These are phyloP conservation scores for Bipolaris victoriae DNA, from an alignment of 2,329 filamentous ascomycete species.

Conservation along the genomic window DNA sequence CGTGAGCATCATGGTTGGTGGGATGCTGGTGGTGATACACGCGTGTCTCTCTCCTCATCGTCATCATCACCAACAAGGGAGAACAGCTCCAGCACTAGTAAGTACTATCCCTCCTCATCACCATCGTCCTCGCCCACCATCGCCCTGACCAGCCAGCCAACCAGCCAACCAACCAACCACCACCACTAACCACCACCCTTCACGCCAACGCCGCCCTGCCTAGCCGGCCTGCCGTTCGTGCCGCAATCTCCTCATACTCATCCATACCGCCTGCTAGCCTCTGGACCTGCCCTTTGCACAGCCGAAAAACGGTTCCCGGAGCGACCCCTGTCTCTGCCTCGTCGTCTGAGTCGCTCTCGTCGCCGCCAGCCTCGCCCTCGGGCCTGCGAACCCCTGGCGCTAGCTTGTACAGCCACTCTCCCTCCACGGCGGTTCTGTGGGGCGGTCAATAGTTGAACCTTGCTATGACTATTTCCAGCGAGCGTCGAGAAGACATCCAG, in stretches of 20 bases:
- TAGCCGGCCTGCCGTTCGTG: constrained; percentile 33
- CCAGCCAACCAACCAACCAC: neutral
- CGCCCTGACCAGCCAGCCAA: neutral
- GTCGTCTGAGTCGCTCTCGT: constrained; percentile 54
- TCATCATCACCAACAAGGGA: neutral
- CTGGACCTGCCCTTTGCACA: constrained; percentile 44
- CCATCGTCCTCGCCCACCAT: neutral
- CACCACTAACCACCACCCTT: no score
- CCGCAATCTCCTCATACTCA: constrained; percentile 48
- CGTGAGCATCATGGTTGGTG: neutral
- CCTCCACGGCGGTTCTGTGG: constrained; percentile 70
- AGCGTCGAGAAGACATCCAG: neutral
- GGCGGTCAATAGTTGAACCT: constrained; percentile 15
- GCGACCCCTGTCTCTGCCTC: constrained; percentile 55
- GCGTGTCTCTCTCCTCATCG: neutral
- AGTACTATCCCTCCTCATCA: no score
- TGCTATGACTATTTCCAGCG: neutral
- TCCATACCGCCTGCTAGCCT: constrained; percentile 48
- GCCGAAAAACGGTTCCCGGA: constrained; percentile 45
- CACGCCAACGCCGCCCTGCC: neutral
- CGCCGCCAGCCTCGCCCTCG: constrained; percentile 46
- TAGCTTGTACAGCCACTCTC: constrained; percentile 52
- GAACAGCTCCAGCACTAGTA: no score
- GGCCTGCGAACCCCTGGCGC: constrained; percentile 50
- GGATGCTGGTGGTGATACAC: neutral